These are phyloP conservation scores for Botryosphaeria agaves DNA, from an alignment of 2,329 filamentous ascomycete species.

Conservation along the genomic window DNA sequence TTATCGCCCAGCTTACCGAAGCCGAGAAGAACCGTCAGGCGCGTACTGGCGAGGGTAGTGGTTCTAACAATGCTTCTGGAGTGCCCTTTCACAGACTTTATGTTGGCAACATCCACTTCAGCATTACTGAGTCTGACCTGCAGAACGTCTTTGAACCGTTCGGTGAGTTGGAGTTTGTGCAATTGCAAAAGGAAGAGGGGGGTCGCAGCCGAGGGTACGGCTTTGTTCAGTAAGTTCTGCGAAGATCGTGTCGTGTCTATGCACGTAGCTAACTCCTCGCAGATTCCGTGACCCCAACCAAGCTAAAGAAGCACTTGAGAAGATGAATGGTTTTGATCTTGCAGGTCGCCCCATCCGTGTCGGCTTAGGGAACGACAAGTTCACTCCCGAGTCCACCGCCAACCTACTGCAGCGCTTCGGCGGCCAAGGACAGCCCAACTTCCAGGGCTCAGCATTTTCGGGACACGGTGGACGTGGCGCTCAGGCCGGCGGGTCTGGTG, in stretches of 20 bases:
- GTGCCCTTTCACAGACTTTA: slow-evolving; percentile 96
- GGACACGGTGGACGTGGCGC: slow-evolving; percentile 76
- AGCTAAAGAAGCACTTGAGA: slow-evolving; percentile 87
- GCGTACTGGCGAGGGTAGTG: slow-evolving; percentile 54
- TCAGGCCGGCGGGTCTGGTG: slow-evolving; percentile 52
- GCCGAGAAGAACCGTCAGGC: slow-evolving; percentile 98
- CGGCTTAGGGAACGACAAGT: slow-evolving; percentile 99
- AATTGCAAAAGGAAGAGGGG: slow-evolving; percentile 89
- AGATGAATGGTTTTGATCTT: slow-evolving; percentile 99
- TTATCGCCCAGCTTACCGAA: slow-evolving; percentile 96
- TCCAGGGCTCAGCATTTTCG: slow-evolving; percentile 82
- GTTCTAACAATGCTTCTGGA: slow-evolving; percentile 54
- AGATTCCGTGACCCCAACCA: slow-evolving; percentile 83
- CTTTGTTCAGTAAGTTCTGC: slow-evolving; percentile 76
- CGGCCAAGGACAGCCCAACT: slow-evolving; percentile 52
- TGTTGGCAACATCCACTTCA: slow-evolving; percentile 99
- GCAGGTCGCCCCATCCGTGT: slow-evolving; percentile 95
- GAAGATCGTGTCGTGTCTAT: neutral
- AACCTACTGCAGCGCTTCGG: slow-evolving; percentile 86
- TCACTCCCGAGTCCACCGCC: slow-evolving; percentile 90
- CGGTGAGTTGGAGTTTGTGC: slow-evolving; percentile 92
- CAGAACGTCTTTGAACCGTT: slow-evolving; percentile 96
- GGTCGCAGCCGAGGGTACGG: slow-evolving; percentile 88
- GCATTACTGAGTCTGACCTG: slow-evolving; percentile 89
- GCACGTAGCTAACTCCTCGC: slow-evolving; percentile 7